Conservation (phyloP, 2,329 filamentous ascomycete species). For the Hypomyces perniciosus region DNA sequence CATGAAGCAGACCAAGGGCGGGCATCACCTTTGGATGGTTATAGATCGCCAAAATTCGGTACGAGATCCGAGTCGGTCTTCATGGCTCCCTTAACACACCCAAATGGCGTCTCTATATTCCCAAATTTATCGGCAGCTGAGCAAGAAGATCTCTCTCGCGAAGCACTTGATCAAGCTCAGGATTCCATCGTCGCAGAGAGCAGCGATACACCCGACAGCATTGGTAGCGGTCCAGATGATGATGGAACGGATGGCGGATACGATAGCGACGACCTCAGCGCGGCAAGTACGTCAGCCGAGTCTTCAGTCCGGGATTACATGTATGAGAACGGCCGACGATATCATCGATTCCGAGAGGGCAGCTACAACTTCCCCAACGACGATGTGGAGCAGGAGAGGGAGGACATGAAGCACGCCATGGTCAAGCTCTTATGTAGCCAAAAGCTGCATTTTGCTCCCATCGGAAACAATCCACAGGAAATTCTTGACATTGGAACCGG, state of each 20-base stretch:
- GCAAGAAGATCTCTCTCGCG: constrained; percentile 30
- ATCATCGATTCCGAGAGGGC: constrained; percentile 50
- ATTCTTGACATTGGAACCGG: constrained; percentile 54
- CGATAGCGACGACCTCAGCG: constrained; percentile 30
- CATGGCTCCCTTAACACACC: constrained; percentile 29
- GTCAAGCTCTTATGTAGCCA: constrained; percentile 42
- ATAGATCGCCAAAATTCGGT: not conserved
- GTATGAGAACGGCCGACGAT: constrained; percentile 53
- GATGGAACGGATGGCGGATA: constrained; percentile 31
- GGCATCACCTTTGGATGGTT: not conserved
- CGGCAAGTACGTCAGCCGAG: constrained; percentile 32
- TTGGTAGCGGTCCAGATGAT: constrained; percentile 7
- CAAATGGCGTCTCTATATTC: constrained; percentile 33
- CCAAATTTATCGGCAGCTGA: constrained; percentile 29
- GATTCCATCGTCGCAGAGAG: constrained; percentile 29
- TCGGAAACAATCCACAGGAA: constrained; percentile 40
- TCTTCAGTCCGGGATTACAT: constrained; percentile 44
- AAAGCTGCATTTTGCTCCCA: constrained; percentile 47
- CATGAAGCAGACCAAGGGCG: not conserved
- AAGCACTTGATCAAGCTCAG: constrained; percentile 32
- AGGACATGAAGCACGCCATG: constrained; percentile 52
- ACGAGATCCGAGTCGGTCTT: constrained; percentile 16
- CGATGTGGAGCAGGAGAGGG: constrained; percentile 52
- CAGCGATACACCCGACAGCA: constrained; percentile 9
- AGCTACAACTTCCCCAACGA: constrained; percentile 56